Evolutionary conservation across 345 rosid genomes (phyloP).

Genomic region (Populus alba): DNA sequence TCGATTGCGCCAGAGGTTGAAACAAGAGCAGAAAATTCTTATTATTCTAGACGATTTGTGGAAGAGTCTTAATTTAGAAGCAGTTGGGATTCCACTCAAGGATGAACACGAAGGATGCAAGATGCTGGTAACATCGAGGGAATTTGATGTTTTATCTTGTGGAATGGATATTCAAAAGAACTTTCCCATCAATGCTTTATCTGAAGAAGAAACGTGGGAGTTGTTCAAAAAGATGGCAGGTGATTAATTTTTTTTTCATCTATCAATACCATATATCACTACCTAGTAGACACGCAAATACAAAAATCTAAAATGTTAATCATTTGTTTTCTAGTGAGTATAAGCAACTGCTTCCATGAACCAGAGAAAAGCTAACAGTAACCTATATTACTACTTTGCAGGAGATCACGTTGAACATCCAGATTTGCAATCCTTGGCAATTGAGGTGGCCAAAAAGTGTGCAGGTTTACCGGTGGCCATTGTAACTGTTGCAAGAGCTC

Average conservation of each 20-base stretch:
- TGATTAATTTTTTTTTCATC: no score
- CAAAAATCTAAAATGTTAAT: no score
- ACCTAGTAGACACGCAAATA: no score
- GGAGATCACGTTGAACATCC: background rate
- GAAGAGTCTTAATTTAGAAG: constrained; percentile 18
- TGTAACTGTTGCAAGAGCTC: background rate
- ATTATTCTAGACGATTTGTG: constrained; percentile 37
- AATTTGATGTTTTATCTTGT: background rate
- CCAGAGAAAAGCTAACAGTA: no score
- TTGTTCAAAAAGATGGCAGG: constrained; percentile 21
- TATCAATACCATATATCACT: no score
- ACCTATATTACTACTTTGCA: no score
- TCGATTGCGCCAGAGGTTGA: constrained; percentile 5
- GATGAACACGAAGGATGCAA: constrained; percentile 25
- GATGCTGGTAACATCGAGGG: constrained; percentile 27
- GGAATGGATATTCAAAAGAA: constrained; percentile 8
- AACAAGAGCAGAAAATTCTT: constrained; percentile 16
- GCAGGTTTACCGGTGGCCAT: constrained; percentile 26
- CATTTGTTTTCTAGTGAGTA: no score
- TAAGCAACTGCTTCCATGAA: no score
- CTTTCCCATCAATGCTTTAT: constrained; percentile 5
- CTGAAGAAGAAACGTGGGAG: constrained; percentile 17
- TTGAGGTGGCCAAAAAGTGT: constrained; percentile 10
- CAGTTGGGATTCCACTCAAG: constrained; percentile 19
- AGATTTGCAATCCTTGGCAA: background rate